phyloP scores from a whole-genome alignment of 2,329 filamentous ascomycete genomes.

The Phaeophleospora eucalypticola region DNA sequence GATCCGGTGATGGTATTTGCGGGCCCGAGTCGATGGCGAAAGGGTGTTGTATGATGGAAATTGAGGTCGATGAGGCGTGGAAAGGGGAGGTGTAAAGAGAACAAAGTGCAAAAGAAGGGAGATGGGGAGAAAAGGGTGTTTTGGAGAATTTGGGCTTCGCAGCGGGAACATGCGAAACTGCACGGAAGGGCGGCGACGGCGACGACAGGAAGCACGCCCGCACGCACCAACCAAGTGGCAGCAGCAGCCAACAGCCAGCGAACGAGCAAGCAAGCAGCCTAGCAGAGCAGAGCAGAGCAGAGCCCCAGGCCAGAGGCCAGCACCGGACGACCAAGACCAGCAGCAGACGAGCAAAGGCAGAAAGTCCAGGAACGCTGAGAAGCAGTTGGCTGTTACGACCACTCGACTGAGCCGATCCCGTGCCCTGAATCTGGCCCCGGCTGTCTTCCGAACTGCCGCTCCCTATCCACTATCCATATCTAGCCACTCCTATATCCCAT shows the following conservation, averaged over 20 bases:
- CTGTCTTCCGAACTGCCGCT: background rate
- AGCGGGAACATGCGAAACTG: background rate
- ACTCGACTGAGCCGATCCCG: no score
- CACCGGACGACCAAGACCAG: no score
- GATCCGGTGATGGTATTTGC: background rate
- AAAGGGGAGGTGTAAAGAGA: background rate
- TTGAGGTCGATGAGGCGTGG: background rate
- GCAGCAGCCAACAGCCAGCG: background rate
- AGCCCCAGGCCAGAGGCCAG: background rate
- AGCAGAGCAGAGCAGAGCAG: background rate
- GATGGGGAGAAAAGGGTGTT: background rate
- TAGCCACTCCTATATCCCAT: no score
- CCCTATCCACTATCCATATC: no score
- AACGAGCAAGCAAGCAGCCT: background rate
- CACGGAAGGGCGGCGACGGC: background rate
- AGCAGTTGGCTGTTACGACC: no score
- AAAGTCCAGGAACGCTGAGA: no score
- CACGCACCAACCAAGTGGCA: no score
- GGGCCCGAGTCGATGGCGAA: conserved; percentile 1
- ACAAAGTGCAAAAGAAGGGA: background rate
- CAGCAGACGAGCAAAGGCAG: background rate
- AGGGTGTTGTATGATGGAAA: conserved; percentile 1
- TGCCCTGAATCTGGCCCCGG: background rate
- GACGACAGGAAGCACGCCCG: no score
- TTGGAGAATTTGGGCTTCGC: no score